Evolutionary conservation across 192 early-diverging fungal species (phyloP), one percentile per base, ranked within the genome.

Genomic region (Rhizophagus clarus): DNA sequence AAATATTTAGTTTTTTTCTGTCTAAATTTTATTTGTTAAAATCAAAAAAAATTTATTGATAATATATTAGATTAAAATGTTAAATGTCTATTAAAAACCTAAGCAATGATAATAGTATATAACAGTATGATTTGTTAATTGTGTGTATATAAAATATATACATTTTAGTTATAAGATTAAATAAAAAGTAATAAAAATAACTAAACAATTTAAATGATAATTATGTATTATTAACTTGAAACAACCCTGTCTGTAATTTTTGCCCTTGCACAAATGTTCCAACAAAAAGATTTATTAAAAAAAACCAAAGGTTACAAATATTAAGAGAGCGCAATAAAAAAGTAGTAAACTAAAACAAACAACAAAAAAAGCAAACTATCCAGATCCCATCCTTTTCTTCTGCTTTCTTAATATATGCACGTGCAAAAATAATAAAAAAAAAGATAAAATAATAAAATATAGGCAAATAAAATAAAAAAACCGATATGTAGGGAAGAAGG

Each of bases 211-310:
- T 40, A 40, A 20, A 56, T 56, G 49, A 56, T 45, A 12, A 56
- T 56, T 22, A 56, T 56, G 6, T 56, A 56, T 17, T 11, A 49
- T 56, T 56, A 56, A 56, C 17, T 56, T 56, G 17, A 56, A 56
- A 56, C 17, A 56, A 56, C 17, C 49, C 49, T 15, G 17, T 22
- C 49, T 56, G 49, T 56, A 56, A 56, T 56, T 56, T 49, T 68
- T 68, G 68, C 68, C 34, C 68, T 70, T 70, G 68, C 68, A 70
- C 68, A 70, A 70, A 70, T 70, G 68, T 70, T 70, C 68, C 68
- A 70, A 70, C 68, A 70, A 70, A 69, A 56, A 45, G 29, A 37
- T 70, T 37, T 70, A 37, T 37, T 70, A 70, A n/a, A 70, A 17
- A 70, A 70, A 70, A 70, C 68, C 37, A 70, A 70, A 70, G 64